Evolutionary conservation across 345 rosid genomes (phyloP), one percentile per base, ranked within the genome.

Genomic region (Arabidopsis suecica): DNA sequence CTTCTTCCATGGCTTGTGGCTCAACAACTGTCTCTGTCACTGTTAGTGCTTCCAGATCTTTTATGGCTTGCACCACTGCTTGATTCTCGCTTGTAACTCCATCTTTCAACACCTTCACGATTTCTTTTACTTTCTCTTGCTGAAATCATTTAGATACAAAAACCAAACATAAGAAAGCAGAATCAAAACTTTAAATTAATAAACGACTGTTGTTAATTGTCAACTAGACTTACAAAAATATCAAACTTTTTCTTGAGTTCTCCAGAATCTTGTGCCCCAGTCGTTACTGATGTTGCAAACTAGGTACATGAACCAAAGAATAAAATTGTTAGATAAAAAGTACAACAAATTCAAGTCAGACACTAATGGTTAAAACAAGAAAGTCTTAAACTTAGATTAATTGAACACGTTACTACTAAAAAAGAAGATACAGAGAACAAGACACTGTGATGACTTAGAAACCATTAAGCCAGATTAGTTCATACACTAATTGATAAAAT

Each of bases 21-120:
- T 65, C 71, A 30, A 51, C 71, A 30, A 51, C 53, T 2, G 82
- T 75, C 75, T 87, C 92, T 77, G 83, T 62, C 1, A 80, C 50
- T 5, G 84, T 85, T 13, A 95, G 87, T 38, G 81, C 89, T 81
- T 90, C 96, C 50, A 95, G 74, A 54, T 89, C 88, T 47, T 82
- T 79, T 54, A 89, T 81, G 6, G 93, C 97, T 12, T 72, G 81
- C 11, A 77, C 72, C 9, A 79, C 85, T 23, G 78, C 65, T 8
- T 82, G 63, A 25, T 82, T 59, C 53, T 78, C 86, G 5, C 66
- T 66, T 8, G 38, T 61, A 32, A 84, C 67, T 60, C 79, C 87
- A 16, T 87, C 86, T 78, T 74, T 88, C 45, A 95, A 73, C 20
- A 76, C 77, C 7, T 64, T 78, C 7, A 82, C 74, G 1, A 87